Evolutionary conservation across 2,329 filamentous ascomycete species (phyloP), one percentile per base, ranked within the genome.

Genomic region (Diaporthe batatas): DNA sequence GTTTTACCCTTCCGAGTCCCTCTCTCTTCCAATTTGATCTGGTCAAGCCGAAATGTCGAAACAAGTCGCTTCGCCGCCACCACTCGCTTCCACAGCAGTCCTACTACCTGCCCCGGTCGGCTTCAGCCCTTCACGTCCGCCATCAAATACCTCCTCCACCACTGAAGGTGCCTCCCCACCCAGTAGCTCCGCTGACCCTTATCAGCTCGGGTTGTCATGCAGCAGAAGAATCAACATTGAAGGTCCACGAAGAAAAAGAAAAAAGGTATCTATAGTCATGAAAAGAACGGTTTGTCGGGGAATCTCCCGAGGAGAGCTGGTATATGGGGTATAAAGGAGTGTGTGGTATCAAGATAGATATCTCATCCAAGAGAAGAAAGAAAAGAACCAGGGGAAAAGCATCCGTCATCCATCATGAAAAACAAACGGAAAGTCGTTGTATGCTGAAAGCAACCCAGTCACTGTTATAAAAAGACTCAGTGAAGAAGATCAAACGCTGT

Each of bases 351-450:
- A 54, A 72, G 72, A 47, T 58, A 69, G 44, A 64, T 64, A 49
- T 65, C 39, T 53, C 64, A 57, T 72, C 42, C 58, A 18, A 58
- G 58, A 72, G 32, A 70, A 59, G 14, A 54, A 32, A 67, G 14
- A 55, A 29, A 57, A 68, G 51, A 36, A 62, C 10, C 10, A 70
- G 47, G n/a, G 39, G 49, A 69, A 36, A 42, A 54, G 55, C 53
- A 72, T 42, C 70, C 73, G 54, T 74, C 71, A 74, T 57, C 67
- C 71, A 64, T 74, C 73, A 65, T 74, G 51, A 74, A 53, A 67
- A 65, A 72, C 32, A 72, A 68, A 51, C 68, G 57, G 36, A 32
- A 62, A 72, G 16, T 39, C 18, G 39, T 44, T 32, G 54, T 68
- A 64, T 69, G 47, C 36, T 14, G 29, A 36, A 47, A 23, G 36